Evolutionary conservation across 2,329 filamentous ascomycete genomes (phyloP).

Genomic region (Zymoseptoria tritici): DNA sequence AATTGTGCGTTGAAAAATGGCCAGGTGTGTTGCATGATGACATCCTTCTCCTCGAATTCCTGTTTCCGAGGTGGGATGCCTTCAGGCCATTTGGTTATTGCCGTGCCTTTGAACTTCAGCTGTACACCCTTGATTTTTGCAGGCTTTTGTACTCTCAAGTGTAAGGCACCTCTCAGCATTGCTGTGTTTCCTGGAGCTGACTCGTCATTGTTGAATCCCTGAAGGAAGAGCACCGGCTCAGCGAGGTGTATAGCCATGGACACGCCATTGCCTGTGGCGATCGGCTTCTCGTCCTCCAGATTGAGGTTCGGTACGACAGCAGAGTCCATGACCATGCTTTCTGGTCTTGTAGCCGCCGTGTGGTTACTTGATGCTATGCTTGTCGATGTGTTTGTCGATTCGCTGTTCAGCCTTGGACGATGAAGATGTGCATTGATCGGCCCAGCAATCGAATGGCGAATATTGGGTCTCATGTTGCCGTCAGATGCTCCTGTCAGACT

Average conservation of each 20-base stretch:
- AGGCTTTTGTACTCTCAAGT: constrained; percentile 75
- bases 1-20: constrained; percentile 85
- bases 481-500: neutral
- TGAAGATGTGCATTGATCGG: constrained; percentile 33
- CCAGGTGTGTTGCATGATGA: constrained; percentile 77
- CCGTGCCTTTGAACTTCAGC: constrained; percentile 75
- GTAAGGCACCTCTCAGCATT: constrained; percentile 75
- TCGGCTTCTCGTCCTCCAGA: constrained; percentile 54
- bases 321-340: constrained; percentile 13
- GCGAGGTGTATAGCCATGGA: constrained; percentile 66
- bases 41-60: constrained; percentile 76
- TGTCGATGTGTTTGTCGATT: constrained; percentile 30
- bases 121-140: constrained; percentile 89
- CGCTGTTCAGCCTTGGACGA: constrained; percentile 36
- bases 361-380: constrained; percentile 10
- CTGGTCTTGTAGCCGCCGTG: constrained; percentile 13
- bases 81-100: constrained; percentile 92
- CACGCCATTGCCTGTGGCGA: constrained; percentile 71
- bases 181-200: constrained; percentile 61
- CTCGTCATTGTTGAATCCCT: constrained; percentile 68
- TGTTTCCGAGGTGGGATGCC: constrained; percentile 81
- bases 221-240: constrained; percentile 72
- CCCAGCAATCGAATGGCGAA: constrained; percentile 35
- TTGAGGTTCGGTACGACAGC: constrained; percentile 23
- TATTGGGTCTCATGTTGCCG: constrained; percentile 13